Percentiles rank a stretch among this genome's conserved stretches.
Evolutionary conservation across 495 filamentous ascomycete genomes (phyloP).

Genomic region (Talaromyces stipitatus): DNA sequence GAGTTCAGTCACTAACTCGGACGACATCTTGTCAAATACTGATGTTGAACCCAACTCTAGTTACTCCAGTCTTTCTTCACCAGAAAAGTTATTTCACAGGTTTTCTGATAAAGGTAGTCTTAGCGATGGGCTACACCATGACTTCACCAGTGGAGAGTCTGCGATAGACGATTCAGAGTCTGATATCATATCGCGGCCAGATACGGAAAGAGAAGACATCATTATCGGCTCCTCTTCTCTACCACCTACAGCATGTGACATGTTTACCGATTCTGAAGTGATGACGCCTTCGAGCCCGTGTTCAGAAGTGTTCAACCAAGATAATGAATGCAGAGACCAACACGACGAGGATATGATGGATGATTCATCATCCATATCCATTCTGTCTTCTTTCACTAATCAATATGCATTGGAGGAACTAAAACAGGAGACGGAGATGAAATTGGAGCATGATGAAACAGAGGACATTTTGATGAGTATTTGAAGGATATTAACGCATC

Average conservation of each 20-base stretch:
- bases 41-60: neutral
- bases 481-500: neutral
- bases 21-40: neutral
- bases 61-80: neutral
- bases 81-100: neutral
- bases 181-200: neutral
- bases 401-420: neutral
- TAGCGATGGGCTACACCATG: neutral
- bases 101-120: neutral
- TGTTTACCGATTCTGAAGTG: neutral
- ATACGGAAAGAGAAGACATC: neutral
- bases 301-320: neutral
- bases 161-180: neutral
- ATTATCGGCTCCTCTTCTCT: neutral
- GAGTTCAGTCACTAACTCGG: neutral
- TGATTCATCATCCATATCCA: neutral
- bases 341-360: neutral
- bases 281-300: neutral
- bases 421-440: neutral
- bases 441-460: neutral
- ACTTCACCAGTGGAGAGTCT: neutral
- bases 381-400: neutral
- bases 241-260: neutral
- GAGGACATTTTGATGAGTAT: neutral
- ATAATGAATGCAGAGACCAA: neutral